Percentiles rank a stretch among this genome's conserved stretches.
phyloP scores from a whole-genome alignment of 148 eudicot genomes.

The Persicaria maculosa region DNA sequence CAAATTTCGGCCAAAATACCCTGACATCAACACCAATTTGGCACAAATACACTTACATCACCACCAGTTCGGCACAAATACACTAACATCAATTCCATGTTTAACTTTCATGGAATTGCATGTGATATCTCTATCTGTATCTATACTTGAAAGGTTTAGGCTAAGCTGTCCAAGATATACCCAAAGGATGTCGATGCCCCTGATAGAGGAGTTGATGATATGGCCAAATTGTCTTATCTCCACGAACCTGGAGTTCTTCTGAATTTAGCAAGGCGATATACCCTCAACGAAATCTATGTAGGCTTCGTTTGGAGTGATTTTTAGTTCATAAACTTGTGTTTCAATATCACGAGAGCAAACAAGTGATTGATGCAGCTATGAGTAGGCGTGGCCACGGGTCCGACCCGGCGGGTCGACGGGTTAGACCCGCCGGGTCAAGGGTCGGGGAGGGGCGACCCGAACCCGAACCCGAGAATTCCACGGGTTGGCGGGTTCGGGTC shows the following conservation, averaged over 20 bases:
- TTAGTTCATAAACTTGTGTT: slow-evolving; percentile 11
- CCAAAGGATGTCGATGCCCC: slow-evolving; percentile 89
- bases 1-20: no score
- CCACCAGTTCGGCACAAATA: no score
- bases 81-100: no score
- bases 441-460: no score
- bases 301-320: slow-evolving; percentile 17
- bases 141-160: slow-evolving; percentile 31
- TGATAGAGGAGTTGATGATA: slow-evolving; percentile 88
- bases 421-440: no score
- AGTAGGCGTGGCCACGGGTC: no score
- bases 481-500: no score
- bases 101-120: no score
- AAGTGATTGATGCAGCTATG: slow-evolving; percentile 25
- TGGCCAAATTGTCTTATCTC: slow-evolving; percentile 85
- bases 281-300: slow-evolving; percentile 84
- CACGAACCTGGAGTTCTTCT: slow-evolving; percentile 92
- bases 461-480: no score
- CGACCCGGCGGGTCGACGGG: no score
- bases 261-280: slow-evolving; percentile 62
- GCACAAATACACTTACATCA: no score
- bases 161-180: slow-evolving; percentile 44
- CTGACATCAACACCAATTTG: no score
- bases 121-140: background rate
- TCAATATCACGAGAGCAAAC: slow-evolving; percentile 16